Base-by-base conservation (phyloP, 1,284 basidiomycete genomes). In the Moesziomyces sp. region DNA sequence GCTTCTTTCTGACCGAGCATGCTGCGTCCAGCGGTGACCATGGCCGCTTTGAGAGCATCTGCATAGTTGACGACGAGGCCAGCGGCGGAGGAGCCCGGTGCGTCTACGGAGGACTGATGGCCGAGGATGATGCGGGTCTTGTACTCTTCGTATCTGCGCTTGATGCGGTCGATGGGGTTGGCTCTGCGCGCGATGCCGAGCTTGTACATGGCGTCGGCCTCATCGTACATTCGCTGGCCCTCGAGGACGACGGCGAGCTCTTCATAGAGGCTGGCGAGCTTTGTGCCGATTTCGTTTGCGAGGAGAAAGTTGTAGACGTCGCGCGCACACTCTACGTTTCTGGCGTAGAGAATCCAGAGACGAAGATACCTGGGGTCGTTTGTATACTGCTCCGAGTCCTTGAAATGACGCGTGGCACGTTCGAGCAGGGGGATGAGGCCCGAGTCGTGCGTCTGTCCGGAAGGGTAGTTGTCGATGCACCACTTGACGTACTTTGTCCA, bases 281-380 rank as follows among this genome's bases (percentile, higher is more conserved):
- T 88, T 3, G 89, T 91, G 0, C 93, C 94, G 79, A 96, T 91
- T 52, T 91, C 90, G 57, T 89, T 90, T 47, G 90, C 89, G 61
- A 93, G 87, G 54, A 96, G 85, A 82, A 91, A 91, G 86, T 89
- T 77, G 77, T 77, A 80, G 48, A 84, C 69, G 45, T 83, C 73
- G 19, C 74, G 65, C 5, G 81, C 79, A 23, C 69, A 74, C 26
- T 84, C 82, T 23, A 80, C 79, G 46, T 82, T 77, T 30, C 80
- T 59, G 1, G 82, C 82, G 82, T 94, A 94, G 64, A 91, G 86
- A 18, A 90, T 89, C 94, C 94, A 97, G 34, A 96, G 85, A 83
- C 91, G 92, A 50, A 97, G 88, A 84, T 97, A 97, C 43, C 95
- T 88, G 56, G 92, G 85, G 86, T 98, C 95, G 69, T 91, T 90